A percentile compares a stretch with the other conserved stretches of the same genome.
phyloP scores from a whole-genome alignment of 2,329 filamentous ascomycete species.

The Fonsecaea pugnacius region DNA sequence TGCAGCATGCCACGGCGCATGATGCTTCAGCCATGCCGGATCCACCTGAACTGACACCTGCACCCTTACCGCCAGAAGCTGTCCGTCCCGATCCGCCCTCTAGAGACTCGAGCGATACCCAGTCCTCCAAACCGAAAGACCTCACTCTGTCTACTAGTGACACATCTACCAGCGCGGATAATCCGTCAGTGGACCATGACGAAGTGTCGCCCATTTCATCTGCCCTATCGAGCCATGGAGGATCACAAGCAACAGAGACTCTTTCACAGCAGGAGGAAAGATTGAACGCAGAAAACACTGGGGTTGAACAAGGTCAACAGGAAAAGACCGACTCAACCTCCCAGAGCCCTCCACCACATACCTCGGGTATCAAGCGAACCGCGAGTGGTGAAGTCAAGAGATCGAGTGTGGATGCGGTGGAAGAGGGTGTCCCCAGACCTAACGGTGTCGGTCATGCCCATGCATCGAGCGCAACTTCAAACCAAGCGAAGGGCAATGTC shows the following conservation, averaged over 20 bases:
- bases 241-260: conserved; percentile 15
- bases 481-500: conserved; percentile 30
- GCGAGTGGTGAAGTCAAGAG: conserved; percentile 34
- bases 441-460: conserved; percentile 24
- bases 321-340: conserved; percentile 20
- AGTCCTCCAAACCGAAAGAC: conserved; percentile 15
- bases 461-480: conserved; percentile 28
- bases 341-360: conserved; percentile 26
- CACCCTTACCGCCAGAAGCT: conserved; percentile 7
- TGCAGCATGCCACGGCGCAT: conserved; percentile 29
- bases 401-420: conserved; percentile 29
- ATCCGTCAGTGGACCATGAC: conserved; percentile 17
- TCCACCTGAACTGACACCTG: conserved; percentile 27
- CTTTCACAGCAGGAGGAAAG: conserved; percentile 16
- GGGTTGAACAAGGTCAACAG: conserved; percentile 1
- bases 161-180: conserved; percentile 12
- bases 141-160: conserved; percentile 28
- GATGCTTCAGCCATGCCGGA: conserved; percentile 27
- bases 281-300: not conserved
- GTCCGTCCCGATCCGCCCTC: conserved; percentile 6
- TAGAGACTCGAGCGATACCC: conserved; percentile 14
- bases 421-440: conserved; percentile 20
- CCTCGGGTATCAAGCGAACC: conserved; percentile 32
- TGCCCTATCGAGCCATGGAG: conserved; percentile 28
- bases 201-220: conserved; percentile 31